Evolutionary conservation across 768 basidiomycete genomes (phyloP).

Genomic region (Agrocybe praecox): DNA sequence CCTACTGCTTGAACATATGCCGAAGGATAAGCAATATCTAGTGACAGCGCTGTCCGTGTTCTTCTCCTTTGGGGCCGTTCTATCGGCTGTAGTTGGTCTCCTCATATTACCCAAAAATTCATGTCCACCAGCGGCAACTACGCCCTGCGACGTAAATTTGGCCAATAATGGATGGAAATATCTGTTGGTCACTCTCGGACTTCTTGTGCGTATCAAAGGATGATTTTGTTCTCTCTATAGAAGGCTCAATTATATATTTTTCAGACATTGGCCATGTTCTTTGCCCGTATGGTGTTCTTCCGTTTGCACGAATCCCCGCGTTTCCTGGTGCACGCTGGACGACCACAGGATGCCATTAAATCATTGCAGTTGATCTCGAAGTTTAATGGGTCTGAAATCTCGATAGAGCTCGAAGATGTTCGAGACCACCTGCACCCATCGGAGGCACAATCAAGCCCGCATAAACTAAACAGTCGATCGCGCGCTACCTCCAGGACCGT

Average conservation of each 20-base stretch:
- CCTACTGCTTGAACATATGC: slow-evolving; percentile 89
- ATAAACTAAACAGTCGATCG: slow-evolving; percentile 10
- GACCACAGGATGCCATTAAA: slow-evolving; percentile 81
- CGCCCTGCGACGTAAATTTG: slow-evolving; percentile 61
- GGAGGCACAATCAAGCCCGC: background rate
- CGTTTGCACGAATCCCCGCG: slow-evolving; percentile 93
- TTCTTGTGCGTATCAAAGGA: slow-evolving; percentile 74
- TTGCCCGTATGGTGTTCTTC: slow-evolving; percentile 88
- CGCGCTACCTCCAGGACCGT: slow-evolving; percentile 32
- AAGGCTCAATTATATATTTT: background rate
- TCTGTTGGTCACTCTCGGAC: slow-evolving; percentile 74
- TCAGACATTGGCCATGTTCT: slow-evolving; percentile 87
- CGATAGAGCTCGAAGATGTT: slow-evolving; percentile 74
- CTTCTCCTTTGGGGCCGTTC: slow-evolving; percentile 90
- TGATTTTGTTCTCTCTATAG: background rate
- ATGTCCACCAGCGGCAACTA: slow-evolving; percentile 41
- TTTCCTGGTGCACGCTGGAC: slow-evolving; percentile 87
- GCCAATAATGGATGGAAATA: slow-evolving; percentile 92
- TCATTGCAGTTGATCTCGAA: slow-evolving; percentile 82
- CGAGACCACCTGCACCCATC: slow-evolving; percentile 38
- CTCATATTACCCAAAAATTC: slow-evolving; percentile 78
- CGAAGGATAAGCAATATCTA: slow-evolving; percentile 88
- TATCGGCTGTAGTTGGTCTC: slow-evolving; percentile 81
- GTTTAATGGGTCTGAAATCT: slow-evolving; percentile 79
- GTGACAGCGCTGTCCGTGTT: slow-evolving; percentile 93